phyloP scores from a whole-genome alignment of 345 rosid genomes.

The Dovyalis caffra region DNA sequence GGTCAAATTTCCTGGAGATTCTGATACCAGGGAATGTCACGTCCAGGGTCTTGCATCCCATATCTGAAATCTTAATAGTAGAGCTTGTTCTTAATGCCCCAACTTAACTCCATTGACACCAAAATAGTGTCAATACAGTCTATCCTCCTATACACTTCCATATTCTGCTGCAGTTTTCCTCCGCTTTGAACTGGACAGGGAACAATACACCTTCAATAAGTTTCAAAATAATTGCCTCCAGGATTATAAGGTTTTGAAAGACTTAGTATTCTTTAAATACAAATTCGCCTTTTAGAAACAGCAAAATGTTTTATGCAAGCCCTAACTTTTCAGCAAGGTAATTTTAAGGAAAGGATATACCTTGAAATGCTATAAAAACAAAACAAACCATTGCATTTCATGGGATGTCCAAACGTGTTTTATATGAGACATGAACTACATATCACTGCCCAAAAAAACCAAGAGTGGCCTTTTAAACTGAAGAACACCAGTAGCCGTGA shows the following conservation, averaged over 20 bases:
- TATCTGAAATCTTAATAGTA: slow-evolving; percentile 13
- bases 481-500: background rate
- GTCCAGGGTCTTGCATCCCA: slow-evolving; percentile 21
- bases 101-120: slow-evolving; percentile 18
- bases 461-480: background rate
- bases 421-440: background rate
- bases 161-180: slow-evolving; percentile 15
- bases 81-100: slow-evolving; percentile 9
- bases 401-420: background rate
- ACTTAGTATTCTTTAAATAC: background rate
- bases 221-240: background rate
- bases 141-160: slow-evolving; percentile 6
- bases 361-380: background rate
- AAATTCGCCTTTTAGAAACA: background rate
- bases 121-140: slow-evolving; percentile 5
- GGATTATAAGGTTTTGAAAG: background rate
- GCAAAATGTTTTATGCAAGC: background rate
- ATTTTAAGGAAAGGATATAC: background rate
- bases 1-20: slow-evolving; percentile 1
- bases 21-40: background rate
- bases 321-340: background rate
- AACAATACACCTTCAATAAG: background rate
- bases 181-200: slow-evolving; percentile 18
- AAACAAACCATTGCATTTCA: background rate
- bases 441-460: too few relatives aligned